Conservation (phyloP, 1,284 basidiomycete genomes). For the Psilocybe mexicana region DNA sequence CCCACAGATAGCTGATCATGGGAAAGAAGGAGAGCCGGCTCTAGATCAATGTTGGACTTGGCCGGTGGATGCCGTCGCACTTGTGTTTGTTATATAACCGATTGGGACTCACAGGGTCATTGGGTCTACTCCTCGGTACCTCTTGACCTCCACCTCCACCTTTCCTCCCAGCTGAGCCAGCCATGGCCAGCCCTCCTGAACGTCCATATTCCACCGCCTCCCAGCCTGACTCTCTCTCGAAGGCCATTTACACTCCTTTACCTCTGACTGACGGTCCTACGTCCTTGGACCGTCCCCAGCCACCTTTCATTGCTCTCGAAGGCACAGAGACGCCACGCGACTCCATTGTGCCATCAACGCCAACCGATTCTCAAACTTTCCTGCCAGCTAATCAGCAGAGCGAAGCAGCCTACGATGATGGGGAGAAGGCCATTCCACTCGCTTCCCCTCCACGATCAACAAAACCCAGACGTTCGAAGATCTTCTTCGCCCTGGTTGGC, state of each 20-base stretch:
- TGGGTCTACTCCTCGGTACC: neutral
- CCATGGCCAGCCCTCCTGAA: constrained; percentile 24
- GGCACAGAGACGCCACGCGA: constrained; percentile 26
- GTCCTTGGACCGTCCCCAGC: constrained; percentile 25
- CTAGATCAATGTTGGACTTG: no score
- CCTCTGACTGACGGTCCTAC: constrained; percentile 20
- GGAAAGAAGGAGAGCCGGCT: no score
- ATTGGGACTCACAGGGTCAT: neutral
- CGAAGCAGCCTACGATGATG: constrained; percentile 5
- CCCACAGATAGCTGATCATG: no score
- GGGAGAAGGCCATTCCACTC: constrained; percentile 3
- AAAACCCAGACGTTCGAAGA: constrained; percentile 24
- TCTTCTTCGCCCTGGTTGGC: constrained; percentile 25
- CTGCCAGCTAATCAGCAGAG: constrained; percentile 12
- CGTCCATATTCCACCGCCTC: constrained; percentile 24
- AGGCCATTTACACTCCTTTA: constrained; percentile 30
- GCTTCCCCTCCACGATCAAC: constrained; percentile 12
- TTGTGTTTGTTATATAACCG: no score
- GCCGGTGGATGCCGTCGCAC: no score
- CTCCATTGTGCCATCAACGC: constrained; percentile 23
- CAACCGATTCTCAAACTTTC: constrained; percentile 21
- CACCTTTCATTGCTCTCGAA: constrained; percentile 29
- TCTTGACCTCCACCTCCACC: neutral
- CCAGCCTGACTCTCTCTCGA: constrained; percentile 17
- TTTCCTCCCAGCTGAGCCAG: constrained; percentile 4